Conservation (phyloP, 2,329 filamentous ascomycete genomes). For the Botryosphaeria dothidea region DNA sequence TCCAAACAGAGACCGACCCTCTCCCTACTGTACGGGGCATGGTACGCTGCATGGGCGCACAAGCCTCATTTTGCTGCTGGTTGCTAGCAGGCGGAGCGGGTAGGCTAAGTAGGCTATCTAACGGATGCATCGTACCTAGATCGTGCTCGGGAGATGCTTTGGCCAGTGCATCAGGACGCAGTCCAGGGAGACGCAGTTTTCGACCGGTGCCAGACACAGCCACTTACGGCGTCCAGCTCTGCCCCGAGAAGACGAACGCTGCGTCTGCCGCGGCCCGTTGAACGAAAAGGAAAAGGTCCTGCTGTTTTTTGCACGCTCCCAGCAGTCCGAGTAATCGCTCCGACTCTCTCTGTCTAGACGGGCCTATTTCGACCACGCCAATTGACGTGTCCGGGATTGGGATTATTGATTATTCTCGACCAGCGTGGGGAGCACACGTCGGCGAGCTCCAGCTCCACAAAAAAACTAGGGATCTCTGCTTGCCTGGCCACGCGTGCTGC, state of each 20-base stretch:
- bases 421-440: neutral
- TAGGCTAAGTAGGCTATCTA: conserved; percentile 15
- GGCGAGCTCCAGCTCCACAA: conserved; percentile 11
- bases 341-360: conserved; percentile 1
- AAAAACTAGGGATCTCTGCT: conserved; percentile 2
- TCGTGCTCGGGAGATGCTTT: conserved; percentile 16
- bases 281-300: neutral
- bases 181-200: conserved; percentile 8
- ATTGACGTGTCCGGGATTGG: neutral
- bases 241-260: neutral
- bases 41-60: conserved; percentile 15
- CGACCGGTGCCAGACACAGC: neutral
- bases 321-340: neutral
- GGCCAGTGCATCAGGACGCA: conserved; percentile 6
- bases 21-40: conserved; percentile 1
- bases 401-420: neutral
- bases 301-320: neutral
- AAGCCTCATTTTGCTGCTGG: conserved; percentile 15
- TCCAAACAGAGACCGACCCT: conserved; percentile 3
- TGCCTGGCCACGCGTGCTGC: conserved; percentile 5
- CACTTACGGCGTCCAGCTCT: neutral
- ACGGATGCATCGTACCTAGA: conserved; percentile 14
- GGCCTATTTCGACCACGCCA: conserved; percentile 2
- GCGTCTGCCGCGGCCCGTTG: neutral
- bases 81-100: conserved; percentile 14